Conservation (phyloP, 2,329 filamentous ascomycete species). For the Penicillium sp. region DNA sequence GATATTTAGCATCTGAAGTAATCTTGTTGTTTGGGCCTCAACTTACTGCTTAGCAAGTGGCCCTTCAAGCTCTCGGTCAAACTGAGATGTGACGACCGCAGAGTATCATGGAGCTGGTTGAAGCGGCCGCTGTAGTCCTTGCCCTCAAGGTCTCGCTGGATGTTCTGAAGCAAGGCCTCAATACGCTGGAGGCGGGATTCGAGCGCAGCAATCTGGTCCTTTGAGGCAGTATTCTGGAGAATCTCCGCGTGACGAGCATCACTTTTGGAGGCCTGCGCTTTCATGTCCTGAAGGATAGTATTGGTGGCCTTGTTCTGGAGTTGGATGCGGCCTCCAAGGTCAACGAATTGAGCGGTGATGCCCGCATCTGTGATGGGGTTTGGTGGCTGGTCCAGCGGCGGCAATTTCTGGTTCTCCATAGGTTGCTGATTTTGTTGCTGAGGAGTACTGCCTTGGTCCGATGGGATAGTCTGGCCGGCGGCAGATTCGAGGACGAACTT, state of each 20-base stretch:
- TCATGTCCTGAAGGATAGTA: conserved; percentile 54
- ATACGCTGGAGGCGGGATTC: conserved; percentile 53
- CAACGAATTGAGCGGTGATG: conserved; percentile 66
- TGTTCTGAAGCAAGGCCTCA: conserved; percentile 49
- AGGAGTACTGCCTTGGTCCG: conserved; percentile 16
- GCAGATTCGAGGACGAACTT: conserved; percentile 71
- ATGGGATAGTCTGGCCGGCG: conserved; percentile 18
- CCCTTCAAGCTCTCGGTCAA: conserved; percentile 53
- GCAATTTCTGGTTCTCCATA: conserved; percentile 22
- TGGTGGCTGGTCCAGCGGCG: conserved; percentile 29
- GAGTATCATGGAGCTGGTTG: conserved; percentile 52
- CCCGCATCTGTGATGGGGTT: conserved; percentile 37
- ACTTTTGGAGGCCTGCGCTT: conserved; percentile 50
- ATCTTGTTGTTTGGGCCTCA: not conserved
- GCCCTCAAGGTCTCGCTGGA: conserved; percentile 55
- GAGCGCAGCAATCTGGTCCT: conserved; percentile 40
- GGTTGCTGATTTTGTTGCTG: conserved; percentile 25
- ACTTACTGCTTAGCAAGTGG: conserved; percentile 51
- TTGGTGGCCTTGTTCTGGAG: conserved; percentile 59
- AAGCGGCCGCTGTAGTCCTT: conserved; percentile 58
- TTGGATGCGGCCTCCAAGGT: conserved; percentile 78
- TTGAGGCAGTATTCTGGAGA: conserved; percentile 37
- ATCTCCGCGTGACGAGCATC: conserved; percentile 55
- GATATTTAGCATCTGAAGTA: not conserved
- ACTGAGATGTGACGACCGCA: conserved; percentile 54